A percentile compares a stretch with the other conserved stretches of the same genome.
Evolutionary conservation across 2,329 filamentous ascomycete genomes (phyloP).

Genomic region (Neonectria hederae): DNA sequence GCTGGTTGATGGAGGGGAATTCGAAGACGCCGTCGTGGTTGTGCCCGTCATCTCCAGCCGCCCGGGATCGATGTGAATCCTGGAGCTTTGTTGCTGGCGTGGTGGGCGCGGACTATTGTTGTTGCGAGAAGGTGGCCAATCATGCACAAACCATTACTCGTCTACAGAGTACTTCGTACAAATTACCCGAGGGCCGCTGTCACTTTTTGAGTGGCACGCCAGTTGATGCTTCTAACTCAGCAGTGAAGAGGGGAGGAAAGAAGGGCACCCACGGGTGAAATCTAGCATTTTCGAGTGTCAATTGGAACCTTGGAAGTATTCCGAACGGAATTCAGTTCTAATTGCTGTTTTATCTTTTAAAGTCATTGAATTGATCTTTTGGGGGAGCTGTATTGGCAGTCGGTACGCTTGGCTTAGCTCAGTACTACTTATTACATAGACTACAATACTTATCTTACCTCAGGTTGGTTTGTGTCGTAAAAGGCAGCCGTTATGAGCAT

Average conservation of each 20-base stretch:
- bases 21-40: slow-evolving; percentile 45
- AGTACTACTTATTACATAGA: too few species aligned
- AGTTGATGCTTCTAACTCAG: neutral
- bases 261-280: neutral
- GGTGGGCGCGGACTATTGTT: slow-evolving; percentile 48
- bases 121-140: slow-evolving; percentile 46
- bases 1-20: slow-evolving; percentile 45
- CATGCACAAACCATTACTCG: slow-evolving; percentile 41
- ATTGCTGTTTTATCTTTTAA: neutral
- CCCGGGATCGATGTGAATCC: slow-evolving; percentile 42
- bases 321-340: neutral
- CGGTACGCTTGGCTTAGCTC: neutral
- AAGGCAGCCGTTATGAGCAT: neutral
- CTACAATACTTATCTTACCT: too few species aligned
- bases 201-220: neutral
- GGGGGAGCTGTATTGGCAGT: neutral
- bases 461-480: too few species aligned
- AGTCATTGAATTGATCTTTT: neutral
- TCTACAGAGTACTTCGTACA: slow-evolving; percentile 32
- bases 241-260: too few species aligned
- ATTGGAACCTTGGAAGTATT: neutral
- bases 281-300: neutral
- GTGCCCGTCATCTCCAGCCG: slow-evolving; percentile 47
- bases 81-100: slow-evolving; percentile 44
- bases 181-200: slow-evolving; percentile 22